A percentile compares a stretch with the other conserved stretches of the same genome.
Evolutionary conservation across 192 early-diverging fungal species (phyloP).

Genomic region (Backusella circina): DNA sequence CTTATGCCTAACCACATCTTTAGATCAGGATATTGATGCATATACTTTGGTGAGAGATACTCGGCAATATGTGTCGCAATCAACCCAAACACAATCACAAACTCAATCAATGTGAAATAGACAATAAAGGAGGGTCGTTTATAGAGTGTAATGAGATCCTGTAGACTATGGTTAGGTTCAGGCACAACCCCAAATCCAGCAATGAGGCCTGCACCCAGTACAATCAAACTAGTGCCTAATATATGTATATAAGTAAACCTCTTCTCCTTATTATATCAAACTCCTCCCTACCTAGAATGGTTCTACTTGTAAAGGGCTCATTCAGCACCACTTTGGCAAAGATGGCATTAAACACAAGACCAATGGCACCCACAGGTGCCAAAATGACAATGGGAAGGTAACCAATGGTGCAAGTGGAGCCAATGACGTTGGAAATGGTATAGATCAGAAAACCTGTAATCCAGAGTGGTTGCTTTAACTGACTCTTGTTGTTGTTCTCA

Average conservation of each 20-base stretch:
- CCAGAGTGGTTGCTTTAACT: conserved; percentile 61
- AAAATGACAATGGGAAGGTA: conserved; percentile 75
- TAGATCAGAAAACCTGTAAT: conserved; percentile 68
- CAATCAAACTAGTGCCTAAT: conserved; percentile 65
- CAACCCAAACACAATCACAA: conserved; percentile 47
- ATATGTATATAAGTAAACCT: neutral
- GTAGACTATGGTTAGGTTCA: conserved; percentile 69
- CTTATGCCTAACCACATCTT: conserved; percentile 29
- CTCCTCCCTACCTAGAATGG: conserved; percentile 39
- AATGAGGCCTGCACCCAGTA: conserved; percentile 64
- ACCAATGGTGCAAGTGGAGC: conserved; percentile 68
- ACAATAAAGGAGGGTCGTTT: conserved; percentile 63
- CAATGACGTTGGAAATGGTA: conserved; percentile 64
- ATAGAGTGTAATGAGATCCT: conserved; percentile 63
- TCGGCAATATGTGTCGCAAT: conserved; percentile 47
- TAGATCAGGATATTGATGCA: conserved; percentile 26
- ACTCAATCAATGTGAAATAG: conserved; percentile 58
- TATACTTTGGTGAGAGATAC: neutral
- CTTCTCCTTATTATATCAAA: neutral
- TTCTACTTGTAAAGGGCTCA: conserved; percentile 63
- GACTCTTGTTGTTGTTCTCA: conserved; percentile 31
- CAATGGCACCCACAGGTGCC: conserved; percentile 72
- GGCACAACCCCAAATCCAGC: conserved; percentile 74
- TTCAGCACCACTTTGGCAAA: conserved; percentile 65
- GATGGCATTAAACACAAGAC: conserved; percentile 73